Evolutionary conservation across 371 early-diverging fungal genomes (phyloP).

Genomic region (Basidiobolus meristosporus): DNA sequence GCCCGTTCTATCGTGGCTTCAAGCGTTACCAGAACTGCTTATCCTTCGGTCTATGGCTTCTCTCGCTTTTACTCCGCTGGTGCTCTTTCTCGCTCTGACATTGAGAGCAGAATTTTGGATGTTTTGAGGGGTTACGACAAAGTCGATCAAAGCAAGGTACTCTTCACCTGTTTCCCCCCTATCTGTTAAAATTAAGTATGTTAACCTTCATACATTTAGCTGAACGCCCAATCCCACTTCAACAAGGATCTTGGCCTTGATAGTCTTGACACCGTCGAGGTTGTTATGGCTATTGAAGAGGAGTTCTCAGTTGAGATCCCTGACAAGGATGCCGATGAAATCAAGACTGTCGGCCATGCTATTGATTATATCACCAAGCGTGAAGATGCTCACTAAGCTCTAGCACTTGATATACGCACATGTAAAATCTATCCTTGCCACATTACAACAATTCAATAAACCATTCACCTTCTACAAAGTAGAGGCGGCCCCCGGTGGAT

Average conservation of each 20-base stretch:
- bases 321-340: slow-evolving; percentile 92
- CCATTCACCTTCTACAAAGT: too few relatives aligned
- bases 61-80: too few relatives aligned
- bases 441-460: too few relatives aligned
- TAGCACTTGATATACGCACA: neutral
- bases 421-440: neutral
- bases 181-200: neutral
- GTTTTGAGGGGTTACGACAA: slow-evolving; percentile 87
- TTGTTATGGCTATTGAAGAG: slow-evolving; percentile 96
- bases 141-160: slow-evolving; percentile 77
- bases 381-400: slow-evolving; percentile 51
- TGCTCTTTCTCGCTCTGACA: slow-evolving; percentile 7
- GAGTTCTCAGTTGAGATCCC: slow-evolving; percentile 95
- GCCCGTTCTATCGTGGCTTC: too few relatives aligned
- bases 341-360: slow-evolving; percentile 73
- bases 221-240: slow-evolving; percentile 71
- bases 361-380: slow-evolving; percentile 65
- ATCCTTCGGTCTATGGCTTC: too few relatives aligned
- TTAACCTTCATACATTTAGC: slow-evolving; percentile 21
- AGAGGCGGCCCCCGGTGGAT: too few relatives aligned
- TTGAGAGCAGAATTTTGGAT: slow-evolving; percentile 71
- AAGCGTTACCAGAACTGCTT: too few relatives aligned
- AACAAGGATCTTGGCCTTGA: slow-evolving; percentile 88
- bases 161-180: slow-evolving; percentile 1
- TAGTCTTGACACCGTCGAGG: slow-evolving; percentile 90